Base-by-base conservation (phyloP, 441 rosid genomes). In the Adansonia madagascariensis region DNA sequence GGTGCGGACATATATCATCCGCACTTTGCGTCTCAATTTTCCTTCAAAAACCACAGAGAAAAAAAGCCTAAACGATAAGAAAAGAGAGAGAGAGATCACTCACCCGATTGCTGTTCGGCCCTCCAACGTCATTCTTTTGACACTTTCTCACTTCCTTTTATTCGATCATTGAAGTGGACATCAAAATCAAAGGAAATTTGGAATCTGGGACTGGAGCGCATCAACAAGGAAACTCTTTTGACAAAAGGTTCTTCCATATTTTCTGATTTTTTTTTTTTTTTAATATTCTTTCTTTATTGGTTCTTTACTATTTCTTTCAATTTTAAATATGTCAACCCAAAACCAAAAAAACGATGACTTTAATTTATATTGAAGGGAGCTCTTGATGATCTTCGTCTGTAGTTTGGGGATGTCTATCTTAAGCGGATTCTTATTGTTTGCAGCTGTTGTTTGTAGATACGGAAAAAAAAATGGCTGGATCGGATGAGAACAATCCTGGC, bases 401-500 rank as follows among this genome's bases (percentile, higher is more conserved):
- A 53, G 57, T 53, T 53, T 53, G 57, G 57, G 20, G 20, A 53
- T 53, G 15, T 53, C 17, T 59, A 74, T 3, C 78, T 64, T 15
- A 35, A 39, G 6, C 10, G 22, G 39, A 62, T 71, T 85, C 78
- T 75, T 52, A 76, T 77, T 75, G 68, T 63, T 72, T 59, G 12
- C 63, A 8, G 1, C 6, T 52, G 17, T 77, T 72, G 22, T 50
- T 73, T 87, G 76, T 73, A 78, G 83, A 62, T 77, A 82, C 83
- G n/a, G 41, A 35, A 0, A 31, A 47, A 47, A 44, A 71, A 60
- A 94, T 89, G 97, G 88, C 80, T 56, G 85, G 84, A 85, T 87
- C 96, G 41, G 89, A 92, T 74, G 98, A 92, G 85, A 94, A 97
- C 83, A 87, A 91, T 61, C 83, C 84, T 18, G 91, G 85, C 53